Base-by-base conservation (phyloP, 352 stramenopile species). In the Globisporangium acanthophoron region DNA sequence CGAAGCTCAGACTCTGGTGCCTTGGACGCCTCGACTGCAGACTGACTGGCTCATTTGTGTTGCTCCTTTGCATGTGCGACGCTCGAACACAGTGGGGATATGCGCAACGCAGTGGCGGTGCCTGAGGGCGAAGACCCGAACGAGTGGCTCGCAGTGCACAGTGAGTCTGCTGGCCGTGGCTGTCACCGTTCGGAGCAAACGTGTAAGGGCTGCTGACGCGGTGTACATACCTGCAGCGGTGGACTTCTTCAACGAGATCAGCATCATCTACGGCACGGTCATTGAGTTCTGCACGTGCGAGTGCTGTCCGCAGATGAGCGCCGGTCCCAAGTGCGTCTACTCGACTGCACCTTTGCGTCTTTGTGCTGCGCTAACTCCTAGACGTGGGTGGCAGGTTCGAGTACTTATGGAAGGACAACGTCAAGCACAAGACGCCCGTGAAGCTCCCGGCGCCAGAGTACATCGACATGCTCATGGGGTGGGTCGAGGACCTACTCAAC, bases 191-290 rank as follows among this genome's bases (percentile, higher is more conserved):
- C 33, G 33, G 31, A 35, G 31, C 5, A 9, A 35, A 9, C 6
- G 33, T 13, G 33, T 13, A 9, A 39, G 33, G 1, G 0, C 33
- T 39, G 33, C 33, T 12, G 41, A n/a, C 40, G 18, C 13, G 15
- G 15, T n/a, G 18, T 45, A 5, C 16, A 39, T 12, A 11, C 33
- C 41, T 18, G 5, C 46, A 96, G 88, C 88, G 24, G 88, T 98
- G 24, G 92, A 98, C 65, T 97, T 97, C 61, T 98, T 96, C 73
- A 97, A 98, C 61, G 90, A 97, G 70, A 87, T 98, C 56, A 96
- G 80, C 51, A 87, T 98, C 43, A 74, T 97, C 48, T 97, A 97
- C 60, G 91, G 88, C 39, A 96, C 92, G 31, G 81, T 96, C 41
- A 72, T 87, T 39, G 84, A 95, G 69, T 89, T 91, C 60, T 92